phyloP scores from a whole-genome alignment of 495 filamentous ascomycete species.

The Aspergillus avenaceus region DNA sequence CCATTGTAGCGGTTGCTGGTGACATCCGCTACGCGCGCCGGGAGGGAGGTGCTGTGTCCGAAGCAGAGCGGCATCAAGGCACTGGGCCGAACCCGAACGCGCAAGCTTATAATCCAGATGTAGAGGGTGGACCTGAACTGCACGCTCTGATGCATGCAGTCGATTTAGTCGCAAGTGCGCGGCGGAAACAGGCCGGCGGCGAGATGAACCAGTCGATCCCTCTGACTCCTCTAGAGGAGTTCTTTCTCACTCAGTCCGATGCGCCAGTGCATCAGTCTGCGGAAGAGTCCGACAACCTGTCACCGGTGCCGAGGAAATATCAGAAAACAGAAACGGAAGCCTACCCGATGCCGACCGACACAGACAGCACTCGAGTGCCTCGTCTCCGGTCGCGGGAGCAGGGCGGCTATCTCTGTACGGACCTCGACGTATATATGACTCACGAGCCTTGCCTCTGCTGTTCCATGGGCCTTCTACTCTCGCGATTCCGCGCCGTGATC shows the following conservation, averaged over 20 bases:
- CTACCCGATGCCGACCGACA: neutral
- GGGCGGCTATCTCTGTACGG: constrained; percentile 93
- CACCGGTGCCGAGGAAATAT: constrained; percentile 17
- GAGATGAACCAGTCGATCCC: constrained; percentile 5
- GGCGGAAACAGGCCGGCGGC: constrained; percentile 27
- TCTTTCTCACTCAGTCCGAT: constrained; percentile 30
- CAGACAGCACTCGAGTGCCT: constrained; percentile 10
- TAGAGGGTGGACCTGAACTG: constrained; percentile 66
- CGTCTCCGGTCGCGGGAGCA: constrained; percentile 39
- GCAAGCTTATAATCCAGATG: constrained; percentile 26
- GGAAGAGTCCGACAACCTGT: constrained; percentile 1
- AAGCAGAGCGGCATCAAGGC: constrained; percentile 17
- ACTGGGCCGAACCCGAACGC: constrained; percentile 26
- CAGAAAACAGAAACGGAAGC: constrained; percentile 13
- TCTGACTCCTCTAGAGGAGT: constrained; percentile 32
- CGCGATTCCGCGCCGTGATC: constrained; percentile 77
- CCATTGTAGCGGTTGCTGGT: constrained; percentile 67
- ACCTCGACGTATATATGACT: constrained; percentile 84
- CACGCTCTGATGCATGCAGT: constrained; percentile 86
- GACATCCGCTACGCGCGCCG: constrained; percentile 67
- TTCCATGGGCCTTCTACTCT: constrained; percentile 91
- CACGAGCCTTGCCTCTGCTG: constrained; percentile 97
- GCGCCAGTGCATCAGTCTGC: neutral
- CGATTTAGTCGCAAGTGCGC: constrained; percentile 75
- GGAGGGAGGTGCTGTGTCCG: constrained; percentile 32